phyloP scores from a whole-genome alignment of 495 filamentous ascomycete genomes.

The Xanthoparmelia taractica region DNA sequence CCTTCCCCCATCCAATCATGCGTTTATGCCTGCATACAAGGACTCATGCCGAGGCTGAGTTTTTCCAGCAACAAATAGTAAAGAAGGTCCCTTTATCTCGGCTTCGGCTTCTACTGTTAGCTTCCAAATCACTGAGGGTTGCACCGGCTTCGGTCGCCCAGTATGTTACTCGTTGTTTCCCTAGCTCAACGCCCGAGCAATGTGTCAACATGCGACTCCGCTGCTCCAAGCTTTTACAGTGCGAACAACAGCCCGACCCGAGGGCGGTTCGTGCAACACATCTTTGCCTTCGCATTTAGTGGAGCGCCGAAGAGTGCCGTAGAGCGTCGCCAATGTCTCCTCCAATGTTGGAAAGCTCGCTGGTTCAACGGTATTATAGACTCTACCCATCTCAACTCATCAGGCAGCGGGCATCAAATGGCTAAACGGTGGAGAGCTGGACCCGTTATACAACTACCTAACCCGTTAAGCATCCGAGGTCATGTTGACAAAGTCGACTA shows the following conservation, averaged over 20 bases:
- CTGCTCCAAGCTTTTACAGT: conserved; percentile 44
- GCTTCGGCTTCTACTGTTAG: neutral
- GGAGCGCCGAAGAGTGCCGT: conserved; percentile 43
- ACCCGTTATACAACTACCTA: conserved; percentile 3
- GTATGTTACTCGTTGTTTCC: conserved; percentile 6
- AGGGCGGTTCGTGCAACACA: conserved; percentile 40
- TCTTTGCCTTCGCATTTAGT: conserved; percentile 50
- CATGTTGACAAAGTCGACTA: conserved; percentile 43
- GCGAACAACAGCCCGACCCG: conserved; percentile 49
- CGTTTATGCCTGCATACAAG: neutral
- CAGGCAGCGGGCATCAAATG: conserved; percentile 43
- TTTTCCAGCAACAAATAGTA: neutral
- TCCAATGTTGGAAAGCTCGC: conserved; percentile 41
- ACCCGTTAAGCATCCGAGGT: conserved; percentile 34
- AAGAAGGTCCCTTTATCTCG: neutral
- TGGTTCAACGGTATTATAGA: conserved; percentile 46
- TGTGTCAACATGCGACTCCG: conserved; percentile 48
- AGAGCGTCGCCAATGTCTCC: conserved; percentile 34
- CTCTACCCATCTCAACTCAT: conserved; percentile 39
- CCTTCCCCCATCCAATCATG: neutral
- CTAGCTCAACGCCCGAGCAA: conserved; percentile 40
- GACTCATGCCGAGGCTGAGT: neutral
- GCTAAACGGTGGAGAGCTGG: conserved; percentile 45
- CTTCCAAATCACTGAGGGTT: too few species aligned
- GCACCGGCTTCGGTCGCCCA: neutral